Evolutionary conservation across 352 stramenopile genomes (phyloP).

Genomic region (Phytophthora hibernalis): DNA sequence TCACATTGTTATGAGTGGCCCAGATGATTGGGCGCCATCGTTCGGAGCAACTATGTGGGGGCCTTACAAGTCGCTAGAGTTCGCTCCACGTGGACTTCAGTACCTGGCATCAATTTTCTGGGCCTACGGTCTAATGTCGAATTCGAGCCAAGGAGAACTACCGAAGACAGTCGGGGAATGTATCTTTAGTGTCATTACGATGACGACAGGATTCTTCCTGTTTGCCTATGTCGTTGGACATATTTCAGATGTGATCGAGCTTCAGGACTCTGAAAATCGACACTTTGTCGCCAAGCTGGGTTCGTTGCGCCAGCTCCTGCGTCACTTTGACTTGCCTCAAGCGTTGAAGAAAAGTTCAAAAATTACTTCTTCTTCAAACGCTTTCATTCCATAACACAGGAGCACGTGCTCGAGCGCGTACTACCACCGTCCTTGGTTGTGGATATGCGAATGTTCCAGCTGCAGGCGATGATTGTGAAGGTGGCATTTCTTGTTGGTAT

Average conservation of each 20-base stretch:
- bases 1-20: constrained; percentile 33
- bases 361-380: constrained; percentile 75
- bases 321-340: constrained; percentile 57
- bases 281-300: constrained; percentile 69
- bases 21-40: constrained; percentile 16
- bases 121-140: constrained; percentile 64
- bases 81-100: constrained; percentile 38
- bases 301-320: constrained; percentile 55
- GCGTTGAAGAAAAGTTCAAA: constrained; percentile 64
- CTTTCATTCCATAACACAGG: constrained; percentile 74
- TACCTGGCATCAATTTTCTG: constrained; percentile 63
- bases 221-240: constrained; percentile 71
- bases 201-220: constrained; percentile 69
- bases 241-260: constrained; percentile 62
- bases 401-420: constrained; percentile 61
- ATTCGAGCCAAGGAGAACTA: constrained; percentile 58
- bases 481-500: constrained; percentile 68
- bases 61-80: constrained; percentile 29
- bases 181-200: constrained; percentile 63
- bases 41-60: constrained; percentile 50
- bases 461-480: constrained; percentile 75
- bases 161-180: constrained; percentile 56
- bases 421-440: constrained; percentile 63
- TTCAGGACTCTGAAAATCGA: constrained; percentile 65
- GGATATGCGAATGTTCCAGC: constrained; percentile 71